Conservation (phyloP, 495 filamentous ascomycete genomes). For the Cairneyella variabilis region DNA sequence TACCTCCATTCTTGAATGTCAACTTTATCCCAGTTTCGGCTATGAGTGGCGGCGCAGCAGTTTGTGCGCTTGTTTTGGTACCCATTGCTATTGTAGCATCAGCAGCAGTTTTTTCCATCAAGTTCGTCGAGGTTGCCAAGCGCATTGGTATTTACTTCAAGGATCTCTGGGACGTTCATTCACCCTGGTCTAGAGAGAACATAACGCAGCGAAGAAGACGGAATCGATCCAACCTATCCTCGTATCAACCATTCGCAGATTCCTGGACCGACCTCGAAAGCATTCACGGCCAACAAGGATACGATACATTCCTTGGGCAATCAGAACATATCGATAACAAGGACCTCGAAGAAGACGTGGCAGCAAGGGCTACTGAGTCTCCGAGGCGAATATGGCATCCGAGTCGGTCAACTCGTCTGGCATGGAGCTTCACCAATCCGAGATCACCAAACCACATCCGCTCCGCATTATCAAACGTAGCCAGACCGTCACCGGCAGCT, state of each 20-base stretch:
- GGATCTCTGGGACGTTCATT: slow-evolving; percentile 13
- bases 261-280: slow-evolving; percentile 26
- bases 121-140: slow-evolving; percentile 22
- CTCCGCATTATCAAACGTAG: slow-evolving; percentile 27
- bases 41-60: slow-evolving; percentile 29
- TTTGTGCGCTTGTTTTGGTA: slow-evolving; percentile 51
- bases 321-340: not conserved
- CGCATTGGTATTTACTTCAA: not conserved
- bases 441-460: slow-evolving; percentile 22
- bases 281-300: slow-evolving; percentile 8
- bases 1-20: slow-evolving; percentile 20
- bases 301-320: slow-evolving; percentile 32
- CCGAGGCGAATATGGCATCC: slow-evolving; percentile 26
- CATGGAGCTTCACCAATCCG: slow-evolving; percentile 28
- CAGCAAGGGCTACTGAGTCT: not conserved
- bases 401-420: slow-evolving; percentile 22
- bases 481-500: slow-evolving; percentile 21
- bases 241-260: slow-evolving; percentile 14
- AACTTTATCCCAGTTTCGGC: slow-evolving; percentile 31
- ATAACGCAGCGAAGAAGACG: slow-evolving; percentile 6
- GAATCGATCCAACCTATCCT: slow-evolving; percentile 29
- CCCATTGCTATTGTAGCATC: slow-evolving; percentile 46
- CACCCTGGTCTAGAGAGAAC: slow-evolving; percentile 1
- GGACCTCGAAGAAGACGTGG: not conserved
- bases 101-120: slow-evolving; percentile 42